These are phyloP conservation scores for Onygenales sp. DNA, from an alignment of 2,329 filamentous ascomycete species.

Conservation along the genomic window DNA sequence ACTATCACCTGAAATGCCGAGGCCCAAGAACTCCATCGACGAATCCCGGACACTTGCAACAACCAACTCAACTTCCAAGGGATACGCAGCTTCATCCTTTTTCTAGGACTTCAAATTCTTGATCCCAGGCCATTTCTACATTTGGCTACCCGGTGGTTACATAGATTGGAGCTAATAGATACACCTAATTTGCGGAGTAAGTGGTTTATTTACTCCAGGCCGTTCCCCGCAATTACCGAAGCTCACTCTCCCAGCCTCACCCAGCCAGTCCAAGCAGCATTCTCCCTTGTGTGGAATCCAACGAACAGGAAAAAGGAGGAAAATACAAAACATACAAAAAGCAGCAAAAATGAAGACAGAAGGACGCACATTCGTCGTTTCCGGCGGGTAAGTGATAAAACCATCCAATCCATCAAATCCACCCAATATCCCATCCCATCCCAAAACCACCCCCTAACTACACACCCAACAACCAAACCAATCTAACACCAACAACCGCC, in stretches of 20 bases:
- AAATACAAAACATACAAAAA: neutral
- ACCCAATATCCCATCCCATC: neutral
- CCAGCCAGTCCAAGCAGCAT: neutral
- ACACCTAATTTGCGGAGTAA: no score
- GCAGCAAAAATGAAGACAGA: slow-evolving; percentile 13
- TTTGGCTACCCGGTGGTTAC: no score
- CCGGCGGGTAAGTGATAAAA: slow-evolving; percentile 6
- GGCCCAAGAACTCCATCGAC: neutral
- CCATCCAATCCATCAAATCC: neutral
- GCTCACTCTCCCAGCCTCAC: no score
- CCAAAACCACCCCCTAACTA: neutral
- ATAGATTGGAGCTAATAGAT: no score
- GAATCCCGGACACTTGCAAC: no score
- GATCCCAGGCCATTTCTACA: no score
- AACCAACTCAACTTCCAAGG: no score
- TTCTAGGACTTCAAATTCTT: no score
- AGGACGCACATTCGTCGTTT: slow-evolving; percentile 12
- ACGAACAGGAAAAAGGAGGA: neutral
- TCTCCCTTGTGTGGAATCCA: neutral
- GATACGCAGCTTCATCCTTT: no score
- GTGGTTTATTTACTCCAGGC: neutral
- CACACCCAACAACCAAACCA: neutral
- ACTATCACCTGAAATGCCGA: neutral
- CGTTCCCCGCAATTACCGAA: no score
- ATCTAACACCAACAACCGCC: neutral